A percentile compares a stretch with the other conserved stretches of the same genome.
These are phyloP conservation scores for Coprinellus micaceus DNA, from an alignment of 768 basidiomycete genomes.

Conservation along the genomic window DNA sequence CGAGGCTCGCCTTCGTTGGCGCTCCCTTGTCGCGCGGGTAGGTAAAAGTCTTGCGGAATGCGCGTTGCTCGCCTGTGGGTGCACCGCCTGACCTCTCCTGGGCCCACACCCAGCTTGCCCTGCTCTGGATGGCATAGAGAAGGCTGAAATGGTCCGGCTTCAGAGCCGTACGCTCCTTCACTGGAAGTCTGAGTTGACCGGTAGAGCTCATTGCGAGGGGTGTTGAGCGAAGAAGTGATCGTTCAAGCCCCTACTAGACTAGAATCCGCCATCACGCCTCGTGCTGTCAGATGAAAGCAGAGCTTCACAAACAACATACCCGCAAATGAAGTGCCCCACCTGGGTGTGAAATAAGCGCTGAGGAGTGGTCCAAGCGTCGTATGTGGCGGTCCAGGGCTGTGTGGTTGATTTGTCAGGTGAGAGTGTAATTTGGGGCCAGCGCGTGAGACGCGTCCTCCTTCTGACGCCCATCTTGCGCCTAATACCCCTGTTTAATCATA, in stretches of 20 bases:
- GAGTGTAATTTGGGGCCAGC: not conserved
- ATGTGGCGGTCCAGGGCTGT: too few relatives aligned
- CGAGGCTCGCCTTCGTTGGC: not conserved
- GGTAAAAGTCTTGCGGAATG: not conserved
- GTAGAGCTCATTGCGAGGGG: too few relatives aligned
- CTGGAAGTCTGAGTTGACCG: slow-evolving; percentile 5
- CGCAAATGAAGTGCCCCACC: too few relatives aligned
- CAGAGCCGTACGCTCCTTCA: slow-evolving; percentile 5
- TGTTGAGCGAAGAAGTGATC: too few relatives aligned
- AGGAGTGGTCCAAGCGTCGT: too few relatives aligned
- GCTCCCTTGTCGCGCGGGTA: not conserved
- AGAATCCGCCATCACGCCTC: too few relatives aligned
- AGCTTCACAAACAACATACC: too few relatives aligned
- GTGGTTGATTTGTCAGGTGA: not conserved
- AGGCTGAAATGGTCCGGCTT: not conserved
- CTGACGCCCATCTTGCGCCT: slow-evolving; percentile 25
- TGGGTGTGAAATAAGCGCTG: too few relatives aligned
- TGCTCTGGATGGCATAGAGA: not conserved
- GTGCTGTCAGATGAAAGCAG: too few relatives aligned
- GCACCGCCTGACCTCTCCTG: not conserved
- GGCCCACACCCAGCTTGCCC: not conserved
- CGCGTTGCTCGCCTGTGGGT: not conserved
- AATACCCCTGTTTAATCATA: slow-evolving; percentile 26
- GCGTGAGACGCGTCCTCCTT: slow-evolving; percentile 26
- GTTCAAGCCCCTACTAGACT: too few relatives aligned